Evolutionary conservation across 2,329 filamentous ascomycete species (phyloP).

Genomic region (Pseudopyricularia javanii): DNA sequence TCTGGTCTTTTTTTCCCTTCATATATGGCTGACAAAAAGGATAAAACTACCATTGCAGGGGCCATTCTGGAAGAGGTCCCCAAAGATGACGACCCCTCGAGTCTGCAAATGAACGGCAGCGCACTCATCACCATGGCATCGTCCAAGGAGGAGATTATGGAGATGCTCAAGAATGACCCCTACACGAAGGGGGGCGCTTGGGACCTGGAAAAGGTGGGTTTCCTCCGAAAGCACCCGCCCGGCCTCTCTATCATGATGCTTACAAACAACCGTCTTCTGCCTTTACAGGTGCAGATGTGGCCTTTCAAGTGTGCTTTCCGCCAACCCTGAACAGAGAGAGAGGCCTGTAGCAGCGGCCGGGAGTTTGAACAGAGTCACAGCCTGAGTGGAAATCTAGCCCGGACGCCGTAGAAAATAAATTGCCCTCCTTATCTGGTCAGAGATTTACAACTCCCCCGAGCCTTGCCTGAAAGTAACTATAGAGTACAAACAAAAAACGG

Average conservation of each 20-base stretch:
- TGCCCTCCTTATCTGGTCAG: too few relatives aligned
- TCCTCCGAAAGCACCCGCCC: background rate
- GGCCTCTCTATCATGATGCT: background rate
- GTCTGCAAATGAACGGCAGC: constrained; percentile 62
- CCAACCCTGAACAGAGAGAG: constrained; percentile 4
- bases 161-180: constrained; percentile 57
- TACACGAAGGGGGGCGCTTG: constrained; percentile 65
- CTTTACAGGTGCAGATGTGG: constrained; percentile 17
- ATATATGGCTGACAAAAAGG: background rate
- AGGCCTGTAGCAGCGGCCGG: background rate
- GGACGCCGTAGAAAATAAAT: background rate
- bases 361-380: background rate
- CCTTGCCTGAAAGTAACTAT: too few relatives aligned
- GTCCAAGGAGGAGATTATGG: constrained; percentile 56
- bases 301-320: constrained; percentile 18
- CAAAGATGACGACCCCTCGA: constrained; percentile 41
- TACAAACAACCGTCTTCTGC: background rate
- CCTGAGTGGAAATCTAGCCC: background rate
- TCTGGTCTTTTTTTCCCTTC: too few relatives aligned
- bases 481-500: too few relatives aligned
- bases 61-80: constrained; percentile 57
- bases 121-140: constrained; percentile 55
- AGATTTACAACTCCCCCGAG: too few relatives aligned
- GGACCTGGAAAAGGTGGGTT: constrained; percentile 56
- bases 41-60: constrained; percentile 29